A percentile compares a stretch with the other conserved stretches of the same genome.
phyloP scores from a whole-genome alignment of 306 rosid species.

The Comarum palustre region DNA sequence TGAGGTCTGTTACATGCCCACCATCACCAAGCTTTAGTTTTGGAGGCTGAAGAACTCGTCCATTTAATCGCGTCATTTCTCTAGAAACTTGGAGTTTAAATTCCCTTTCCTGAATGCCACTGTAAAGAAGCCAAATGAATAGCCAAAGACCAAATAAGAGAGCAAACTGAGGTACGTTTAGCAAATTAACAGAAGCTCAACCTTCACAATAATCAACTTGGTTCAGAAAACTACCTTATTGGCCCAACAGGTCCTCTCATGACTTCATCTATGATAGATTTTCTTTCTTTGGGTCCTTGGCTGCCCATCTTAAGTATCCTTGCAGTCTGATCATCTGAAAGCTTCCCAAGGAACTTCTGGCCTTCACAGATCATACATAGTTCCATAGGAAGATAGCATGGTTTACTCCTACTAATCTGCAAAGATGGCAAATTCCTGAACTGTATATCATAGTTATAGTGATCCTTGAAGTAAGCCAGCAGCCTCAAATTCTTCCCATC shows the following conservation, averaged over 20 bases:
- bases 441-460: slow-evolving; percentile 86
- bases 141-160: background rate
- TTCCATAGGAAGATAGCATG: slow-evolving; percentile 99
- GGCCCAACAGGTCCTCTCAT: slow-evolving; percentile 83
- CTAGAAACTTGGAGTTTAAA: slow-evolving; percentile 76
- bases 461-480: slow-evolving; percentile 81
- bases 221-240: slow-evolving; percentile 51
- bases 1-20: slow-evolving; percentile 69
- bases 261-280: slow-evolving; percentile 77
- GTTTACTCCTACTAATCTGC: slow-evolving; percentile 90
- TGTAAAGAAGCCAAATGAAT: slow-evolving; percentile 34
- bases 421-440: slow-evolving; percentile 82
- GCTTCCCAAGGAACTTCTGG: slow-evolving; percentile 89
- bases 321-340: slow-evolving; percentile 93
- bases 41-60: slow-evolving; percentile 93
- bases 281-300: slow-evolving; percentile 84
- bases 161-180: background rate
- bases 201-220: slow-evolving; percentile 1
- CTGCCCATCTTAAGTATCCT: slow-evolving; percentile 95
- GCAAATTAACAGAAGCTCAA: background rate
- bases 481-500: slow-evolving; percentile 80
- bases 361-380: slow-evolving; percentile 96
- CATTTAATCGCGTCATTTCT: slow-evolving; percentile 80
- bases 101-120: slow-evolving; percentile 78
- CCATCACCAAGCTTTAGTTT: slow-evolving; percentile 90